Conservation (phyloP, 2,329 filamentous ascomycete genomes). For the Arthrobotrys megalospora region DNA sequence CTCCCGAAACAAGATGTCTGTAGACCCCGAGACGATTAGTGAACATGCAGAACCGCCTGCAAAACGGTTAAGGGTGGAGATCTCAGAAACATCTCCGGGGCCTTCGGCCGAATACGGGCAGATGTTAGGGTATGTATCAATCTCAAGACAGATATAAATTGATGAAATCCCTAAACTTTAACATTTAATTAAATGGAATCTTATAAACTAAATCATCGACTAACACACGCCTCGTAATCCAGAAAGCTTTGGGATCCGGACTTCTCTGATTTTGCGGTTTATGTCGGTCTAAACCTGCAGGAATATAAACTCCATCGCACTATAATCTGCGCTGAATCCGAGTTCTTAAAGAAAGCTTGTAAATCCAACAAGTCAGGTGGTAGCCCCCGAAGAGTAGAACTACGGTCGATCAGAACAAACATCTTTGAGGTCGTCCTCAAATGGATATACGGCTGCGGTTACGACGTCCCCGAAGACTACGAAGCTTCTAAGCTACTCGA, state of each 20-base stretch:
- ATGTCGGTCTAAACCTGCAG: conserved; percentile 27
- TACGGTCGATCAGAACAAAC: background rate
- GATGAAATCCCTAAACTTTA: background rate
- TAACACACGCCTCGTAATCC: background rate
- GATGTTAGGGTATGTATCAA: background rate
- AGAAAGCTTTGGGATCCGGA: conserved; percentile 37
- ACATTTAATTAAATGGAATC: background rate
- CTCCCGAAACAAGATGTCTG: background rate
- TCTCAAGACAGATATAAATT: background rate
- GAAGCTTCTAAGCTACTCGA: conserved; percentile 3
- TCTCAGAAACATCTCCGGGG: background rate
- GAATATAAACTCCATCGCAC: conserved; percentile 63
- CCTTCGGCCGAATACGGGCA: conserved; percentile 1
- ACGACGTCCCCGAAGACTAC: conserved; percentile 6
- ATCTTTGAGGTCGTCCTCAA: conserved; percentile 26
- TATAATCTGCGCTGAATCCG: conserved; percentile 59
- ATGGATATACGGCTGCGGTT: conserved; percentile 33
- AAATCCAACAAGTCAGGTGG: background rate
- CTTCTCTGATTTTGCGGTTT: conserved; percentile 52
- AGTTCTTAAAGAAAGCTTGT: conserved; percentile 62
- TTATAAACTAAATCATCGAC: background rate
- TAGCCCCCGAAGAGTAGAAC: background rate
- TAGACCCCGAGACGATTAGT: background rate
- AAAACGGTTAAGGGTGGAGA: background rate
- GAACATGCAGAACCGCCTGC: background rate